phyloP scores from a whole-genome alignment of 2,329 filamentous ascomycete species.

The Cladophialophora psammophila region DNA sequence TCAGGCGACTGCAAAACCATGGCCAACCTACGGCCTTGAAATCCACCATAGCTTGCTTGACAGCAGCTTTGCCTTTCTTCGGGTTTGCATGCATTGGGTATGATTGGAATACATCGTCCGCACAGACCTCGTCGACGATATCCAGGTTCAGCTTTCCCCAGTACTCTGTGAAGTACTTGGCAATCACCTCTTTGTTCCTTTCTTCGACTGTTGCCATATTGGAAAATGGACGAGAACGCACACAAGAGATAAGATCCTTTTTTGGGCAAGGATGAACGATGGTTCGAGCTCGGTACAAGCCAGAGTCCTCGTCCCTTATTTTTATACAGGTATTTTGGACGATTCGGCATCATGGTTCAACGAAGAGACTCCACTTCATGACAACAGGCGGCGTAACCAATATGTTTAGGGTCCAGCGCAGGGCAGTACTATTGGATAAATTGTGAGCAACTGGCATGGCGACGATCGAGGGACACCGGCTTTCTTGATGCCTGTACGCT shows the following conservation, averaged over 20 bases:
- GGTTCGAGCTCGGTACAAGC: too few relatives aligned
- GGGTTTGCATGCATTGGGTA: not conserved
- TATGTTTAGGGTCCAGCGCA: not conserved
- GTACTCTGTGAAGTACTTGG: slow-evolving; percentile 1
- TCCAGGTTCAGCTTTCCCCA: not conserved
- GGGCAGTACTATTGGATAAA: not conserved
- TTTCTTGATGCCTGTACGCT: not conserved
- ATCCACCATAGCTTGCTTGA: not conserved
- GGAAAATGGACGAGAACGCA: not conserved
- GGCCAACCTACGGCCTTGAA: not conserved
- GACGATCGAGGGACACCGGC: not conserved
- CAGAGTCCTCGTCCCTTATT: too few relatives aligned
- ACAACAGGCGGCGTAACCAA: not conserved
- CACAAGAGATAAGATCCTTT: not conserved
- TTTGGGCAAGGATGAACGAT: too few relatives aligned
- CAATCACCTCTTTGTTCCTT: not conserved
- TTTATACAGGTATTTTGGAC: too few relatives aligned
- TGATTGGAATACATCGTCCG: not conserved
- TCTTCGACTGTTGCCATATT: not conserved
- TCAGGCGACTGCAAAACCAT: not conserved
- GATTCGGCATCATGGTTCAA: too few relatives aligned
- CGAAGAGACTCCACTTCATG: too few relatives aligned
- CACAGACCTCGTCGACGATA: slow-evolving; percentile 4
- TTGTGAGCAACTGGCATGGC: not conserved
- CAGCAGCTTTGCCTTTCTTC: not conserved